A percentile compares a stretch with the other conserved stretches of the same genome.
Conservation (phyloP, 1,284 basidiomycete genomes). For the Rhodotorula sp. region DNA sequence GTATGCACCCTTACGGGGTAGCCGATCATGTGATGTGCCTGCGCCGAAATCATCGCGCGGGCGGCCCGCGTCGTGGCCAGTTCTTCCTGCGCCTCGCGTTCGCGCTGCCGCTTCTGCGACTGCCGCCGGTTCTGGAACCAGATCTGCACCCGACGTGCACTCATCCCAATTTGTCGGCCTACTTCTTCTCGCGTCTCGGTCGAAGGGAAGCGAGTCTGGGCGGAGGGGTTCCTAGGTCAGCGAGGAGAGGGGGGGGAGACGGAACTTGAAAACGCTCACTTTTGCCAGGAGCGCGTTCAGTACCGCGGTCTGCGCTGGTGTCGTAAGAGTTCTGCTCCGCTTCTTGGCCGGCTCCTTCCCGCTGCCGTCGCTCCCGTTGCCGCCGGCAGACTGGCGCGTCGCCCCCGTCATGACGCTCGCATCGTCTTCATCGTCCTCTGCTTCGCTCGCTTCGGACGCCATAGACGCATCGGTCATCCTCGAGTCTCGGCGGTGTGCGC, state of each 20-base stretch:
- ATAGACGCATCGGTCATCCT: not conserved
- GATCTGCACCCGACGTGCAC: constrained; percentile 80
- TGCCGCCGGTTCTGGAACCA: constrained; percentile 45
- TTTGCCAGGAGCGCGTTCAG: constrained; percentile 74
- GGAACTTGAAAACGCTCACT: constrained; percentile 53
- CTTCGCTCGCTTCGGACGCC: constrained; percentile 3
- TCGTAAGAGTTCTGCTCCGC: constrained; percentile 67
- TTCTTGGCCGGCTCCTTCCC: constrained; percentile 52
- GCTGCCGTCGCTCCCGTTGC: constrained; percentile 1
- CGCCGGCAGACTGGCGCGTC: constrained; percentile 4
- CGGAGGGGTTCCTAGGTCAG: not conserved
- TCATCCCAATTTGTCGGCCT: constrained; percentile 74
- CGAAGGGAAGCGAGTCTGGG: constrained; percentile 76
- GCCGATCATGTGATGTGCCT: constrained; percentile 12
- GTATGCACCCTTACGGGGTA: constrained; percentile 2
- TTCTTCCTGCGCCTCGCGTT: constrained; percentile 34
- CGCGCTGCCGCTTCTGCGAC: constrained; percentile 39
- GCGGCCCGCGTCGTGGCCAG: not conserved
- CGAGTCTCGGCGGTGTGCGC: not conserved
- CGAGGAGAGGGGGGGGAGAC: not conserved
- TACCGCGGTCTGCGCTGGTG: constrained; percentile 76
- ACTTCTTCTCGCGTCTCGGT: constrained; percentile 80
- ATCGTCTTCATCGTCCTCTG: constrained; percentile 22
- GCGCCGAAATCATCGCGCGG: constrained; percentile 6
- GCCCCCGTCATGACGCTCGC: constrained; percentile 12